Base-by-base conservation (phyloP, 176 grass and related monocot genomes). In the Luzula sylvatica region DNA sequence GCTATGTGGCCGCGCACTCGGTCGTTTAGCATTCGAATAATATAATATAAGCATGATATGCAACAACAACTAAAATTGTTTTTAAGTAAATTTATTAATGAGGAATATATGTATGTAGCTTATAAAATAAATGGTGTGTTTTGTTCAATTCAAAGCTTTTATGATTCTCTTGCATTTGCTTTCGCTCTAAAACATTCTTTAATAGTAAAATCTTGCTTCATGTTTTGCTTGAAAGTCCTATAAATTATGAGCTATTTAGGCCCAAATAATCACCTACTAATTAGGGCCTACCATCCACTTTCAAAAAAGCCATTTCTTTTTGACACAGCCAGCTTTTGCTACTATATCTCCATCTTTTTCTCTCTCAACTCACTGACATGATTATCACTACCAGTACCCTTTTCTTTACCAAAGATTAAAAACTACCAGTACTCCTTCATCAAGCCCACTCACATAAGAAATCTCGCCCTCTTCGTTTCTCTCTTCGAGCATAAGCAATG, bases 1-100 rank as follows among this genome's bases (percentile, higher is more conserved):
- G 48, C 83, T 78, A 56, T 95, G 88, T 18, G 88, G 83, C 56
- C 72, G 66, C 3, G 88, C 66, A 19, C 7, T 69, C 29, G 50
- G 70, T 5, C 14, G 27, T 19, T 17, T 11, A 3, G 7, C 40
- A 14, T 20, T n/a, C n/a, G 23, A 26, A 35, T 28, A 52, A 43
- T 28, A 35, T 7, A 35, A 35, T 4, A 35, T 35, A 35, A 7
- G 30, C 5, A 35, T 35, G 7, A 35, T 35, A 35, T 35, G 9
- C 9, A 35, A 7, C 30, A 35, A 35, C 3, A 35, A 35, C n/a
- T 4, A 20, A 9, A 49, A 61, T 6, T 14, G 42, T 20, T 28
- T 12, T 4, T 32, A 50, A 8, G 38, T 9, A 21, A 7, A 28
- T 8, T 15, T 17, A 38, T 16, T 41, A 14, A 35, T 35, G 30